Conservation (phyloP, 441 rosid species). For the Gossypium davidsonii region DNA sequence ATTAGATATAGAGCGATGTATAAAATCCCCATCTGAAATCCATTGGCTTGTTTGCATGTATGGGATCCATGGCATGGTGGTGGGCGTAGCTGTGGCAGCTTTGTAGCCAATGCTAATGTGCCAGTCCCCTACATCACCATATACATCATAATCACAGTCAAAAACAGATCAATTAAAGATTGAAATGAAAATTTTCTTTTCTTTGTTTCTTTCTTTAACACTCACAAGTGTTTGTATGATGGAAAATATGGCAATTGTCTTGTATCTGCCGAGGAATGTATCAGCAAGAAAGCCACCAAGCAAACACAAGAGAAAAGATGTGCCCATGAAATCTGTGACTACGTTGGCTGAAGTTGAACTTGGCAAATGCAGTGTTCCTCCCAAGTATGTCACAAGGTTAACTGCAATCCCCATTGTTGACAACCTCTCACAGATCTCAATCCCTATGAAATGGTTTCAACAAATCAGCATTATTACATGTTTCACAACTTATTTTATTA, state of each 20-base stretch:
- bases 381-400: constrained; percentile 45
- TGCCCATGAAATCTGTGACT: constrained; percentile 41
- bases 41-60: constrained; percentile 29
- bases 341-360: constrained; percentile 39
- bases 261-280: constrained; percentile 39
- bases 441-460: constrained; percentile 22
- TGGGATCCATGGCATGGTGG: constrained; percentile 29
- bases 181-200: background rate
- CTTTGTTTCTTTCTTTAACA: background rate
- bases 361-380: constrained; percentile 39
- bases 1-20: constrained; percentile 35
- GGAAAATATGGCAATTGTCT: constrained; percentile 39
- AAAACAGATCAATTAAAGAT: background rate
- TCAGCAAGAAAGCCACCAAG: constrained; percentile 49
- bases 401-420: constrained; percentile 46
- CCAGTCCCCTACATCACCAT: constrained; percentile 32
- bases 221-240: constrained; percentile 28
- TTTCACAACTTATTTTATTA: background rate
- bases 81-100: constrained; percentile 34
- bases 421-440: constrained; percentile 43
- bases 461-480: background rate
- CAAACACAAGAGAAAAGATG: constrained; percentile 34
- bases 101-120: constrained; percentile 30
- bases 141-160: background rate
- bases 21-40: constrained; percentile 36